These are phyloP conservation scores for Gentiana macrophylla DNA, from an alignment of 257 asterid species.

Conservation along the genomic window DNA sequence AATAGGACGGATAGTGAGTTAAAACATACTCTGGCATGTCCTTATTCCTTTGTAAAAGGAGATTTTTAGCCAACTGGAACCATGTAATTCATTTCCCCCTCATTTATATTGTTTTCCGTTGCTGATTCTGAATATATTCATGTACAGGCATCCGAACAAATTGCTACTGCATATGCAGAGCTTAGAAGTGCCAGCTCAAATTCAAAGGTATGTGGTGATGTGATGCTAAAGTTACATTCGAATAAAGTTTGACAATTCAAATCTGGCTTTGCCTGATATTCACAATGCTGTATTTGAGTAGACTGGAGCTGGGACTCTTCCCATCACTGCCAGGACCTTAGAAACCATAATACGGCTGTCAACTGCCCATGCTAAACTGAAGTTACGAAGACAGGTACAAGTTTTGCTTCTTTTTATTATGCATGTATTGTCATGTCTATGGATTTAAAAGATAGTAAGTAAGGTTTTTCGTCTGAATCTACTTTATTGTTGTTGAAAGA, in stretches of 20 bases:
- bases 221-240: constrained; percentile 3
- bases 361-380: constrained; percentile 96
- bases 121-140: constrained; percentile 17
- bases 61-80: not conserved
- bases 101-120: not conserved
- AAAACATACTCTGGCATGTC: too few relatives aligned
- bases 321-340: constrained; percentile 92
- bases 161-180: constrained; percentile 88
- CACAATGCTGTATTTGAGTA: constrained; percentile 15
- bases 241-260: constrained; percentile 6
- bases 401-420: constrained; percentile 1
- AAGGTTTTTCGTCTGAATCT: too few relatives aligned
- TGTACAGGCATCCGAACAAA: constrained; percentile 83
- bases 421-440: not conserved
- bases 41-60: too few relatives aligned
- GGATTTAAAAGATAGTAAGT: not conserved
- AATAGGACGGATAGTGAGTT: too few relatives aligned
- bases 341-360: constrained; percentile 93
- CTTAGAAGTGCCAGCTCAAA: constrained; percentile 80
- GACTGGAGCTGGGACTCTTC: constrained; percentile 90
- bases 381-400: constrained; percentile 68
- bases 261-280: constrained; percentile 8
- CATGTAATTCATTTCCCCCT: not conserved
- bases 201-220: constrained; percentile 45
- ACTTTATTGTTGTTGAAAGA: too few relatives aligned